A percentile compares a stretch with the other conserved stretches of the same genome.
These are phyloP conservation scores for Globisporangium carolinianum DNA, from an alignment of 352 stramenopile genomes.

Conservation along the genomic window DNA sequence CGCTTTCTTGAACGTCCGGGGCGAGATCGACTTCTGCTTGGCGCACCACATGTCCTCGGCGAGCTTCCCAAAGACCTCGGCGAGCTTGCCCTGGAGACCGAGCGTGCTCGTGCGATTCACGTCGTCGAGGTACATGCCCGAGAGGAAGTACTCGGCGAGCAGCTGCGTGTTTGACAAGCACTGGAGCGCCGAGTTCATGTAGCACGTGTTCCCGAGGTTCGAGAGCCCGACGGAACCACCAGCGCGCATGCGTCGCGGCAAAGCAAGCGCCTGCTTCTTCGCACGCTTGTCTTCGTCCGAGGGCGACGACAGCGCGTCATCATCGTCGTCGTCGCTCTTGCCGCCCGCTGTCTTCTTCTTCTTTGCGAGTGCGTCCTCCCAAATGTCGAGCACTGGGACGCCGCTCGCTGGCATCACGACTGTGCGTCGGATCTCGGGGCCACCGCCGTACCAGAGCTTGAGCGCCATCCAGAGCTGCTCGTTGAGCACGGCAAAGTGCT, in stretches of 20 bases:
- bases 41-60: conserved; percentile 95
- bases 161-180: conserved; percentile 95
- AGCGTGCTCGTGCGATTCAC: conserved; percentile 97
- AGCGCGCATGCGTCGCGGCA: conserved; percentile 68
- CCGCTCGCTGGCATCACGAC: conserved; percentile 65
- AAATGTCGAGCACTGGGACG: conserved; percentile 68
- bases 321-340: conserved; percentile 22
- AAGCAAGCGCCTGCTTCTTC: conserved; percentile 42
- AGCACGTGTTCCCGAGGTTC: conserved; percentile 95
- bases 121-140: conserved; percentile 87
- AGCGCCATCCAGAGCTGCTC: conserved; percentile 87
- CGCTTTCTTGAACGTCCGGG: conserved; percentile 91
- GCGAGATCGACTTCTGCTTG: conserved; percentile 90
- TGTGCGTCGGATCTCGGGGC: conserved; percentile 78
- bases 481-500: conserved; percentile 83
- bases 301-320: conserved; percentile 34
- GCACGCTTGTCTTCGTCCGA: conserved; percentile 51
- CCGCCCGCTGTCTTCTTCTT: conserved; percentile 23
- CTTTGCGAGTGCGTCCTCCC: conserved; percentile 61
- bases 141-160: conserved; percentile 95
- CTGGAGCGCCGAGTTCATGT: conserved; percentile 93
- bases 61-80: conserved; percentile 93
- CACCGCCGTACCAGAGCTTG: conserved; percentile 90
- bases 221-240: conserved; percentile 70
- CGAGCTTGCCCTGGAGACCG: conserved; percentile 92